Evolutionary conservation across 2,329 filamentous ascomycete species (phyloP), one percentile per base, ranked within the genome.

Genomic region (Diaporthe humulicola): DNA sequence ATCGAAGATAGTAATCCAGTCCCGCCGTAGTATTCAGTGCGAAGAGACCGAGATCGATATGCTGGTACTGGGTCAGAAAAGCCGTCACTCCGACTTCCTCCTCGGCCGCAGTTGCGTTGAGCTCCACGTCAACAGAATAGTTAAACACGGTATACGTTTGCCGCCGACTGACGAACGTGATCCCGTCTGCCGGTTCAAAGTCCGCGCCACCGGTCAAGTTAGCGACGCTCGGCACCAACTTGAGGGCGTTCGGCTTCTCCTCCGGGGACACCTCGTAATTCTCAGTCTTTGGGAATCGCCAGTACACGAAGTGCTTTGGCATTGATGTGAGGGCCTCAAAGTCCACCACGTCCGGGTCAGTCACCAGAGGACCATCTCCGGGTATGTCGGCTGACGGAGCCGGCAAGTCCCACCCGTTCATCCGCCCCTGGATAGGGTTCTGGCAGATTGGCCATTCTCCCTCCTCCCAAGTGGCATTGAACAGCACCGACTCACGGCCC

Each of bases 401-500:
- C 0, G 87, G 86, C n/a, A 88, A 78, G 17, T 81, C 78, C 80
- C 64, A 69, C 8, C 87, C 87, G 45, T 74, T 79, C 86, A 89
- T 88, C 4, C 77, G 75, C 3, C 88, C 88, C 1, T 80, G 78
- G 4, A 89, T 84, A 2, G 83, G 84, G 4, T 54, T 22, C 33
- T 81, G 66, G 71, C 87, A 77, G 69, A 86, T 56, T 0, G 89
- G 89, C 87, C 88, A 91, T 5, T 86, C 84, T 0, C 84, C 86
- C 7, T 84, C 80, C 0, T 84, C 76, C 90, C 88, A 92, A 0
- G 82, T 87, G 2, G 85, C 87, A 0, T 87, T 84, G 10, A 84
- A 85, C 4, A 90, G 80, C 0, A 89, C 85, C 0, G 87, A 86
- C 78, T 91, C 89, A 14, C 90, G 82, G 1, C 89, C 89, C 88